Conservation (phyloP, 2,329 filamentous ascomycete species). For the Stylonectria norvegica region DNA sequence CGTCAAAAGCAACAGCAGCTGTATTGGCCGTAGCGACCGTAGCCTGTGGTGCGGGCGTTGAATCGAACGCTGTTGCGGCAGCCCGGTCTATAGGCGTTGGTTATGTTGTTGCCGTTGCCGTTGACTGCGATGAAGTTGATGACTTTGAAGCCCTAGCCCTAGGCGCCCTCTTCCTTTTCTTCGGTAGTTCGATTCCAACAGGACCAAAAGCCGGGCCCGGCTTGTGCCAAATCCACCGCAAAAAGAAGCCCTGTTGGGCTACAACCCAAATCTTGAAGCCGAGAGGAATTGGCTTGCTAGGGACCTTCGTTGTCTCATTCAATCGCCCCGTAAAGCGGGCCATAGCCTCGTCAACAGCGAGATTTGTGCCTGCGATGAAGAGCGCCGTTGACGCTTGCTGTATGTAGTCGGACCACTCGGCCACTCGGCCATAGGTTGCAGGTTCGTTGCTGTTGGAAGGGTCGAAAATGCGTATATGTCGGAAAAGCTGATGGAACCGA, state of each 20-base stretch:
- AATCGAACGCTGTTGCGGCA: no score
- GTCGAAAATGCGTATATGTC: constrained; percentile 3
- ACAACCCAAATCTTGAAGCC: constrained; percentile 15
- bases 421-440: background rate
- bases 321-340: no score
- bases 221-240: constrained; percentile 9
- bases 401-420: constrained; percentile 7
- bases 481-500: constrained; percentile 8
- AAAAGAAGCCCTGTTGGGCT: constrained; percentile 10
- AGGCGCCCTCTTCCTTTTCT: background rate
- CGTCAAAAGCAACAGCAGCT: no score
- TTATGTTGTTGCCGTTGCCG: no score
- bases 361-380: constrained; percentile 1
- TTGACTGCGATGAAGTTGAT: no score
- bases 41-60: no score
- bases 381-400: background rate
- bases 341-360: constrained; percentile 7
- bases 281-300: constrained; percentile 5
- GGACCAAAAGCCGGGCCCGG: background rate
- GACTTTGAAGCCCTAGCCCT: no score
- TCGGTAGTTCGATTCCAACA: background rate
- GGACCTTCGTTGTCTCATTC: constrained; percentile 4
- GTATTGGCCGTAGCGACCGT: no score
- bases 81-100: no score
- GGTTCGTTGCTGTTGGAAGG: background rate